Conservation (phyloP, 2,329 filamentous ascomycete species). For the Coniochaeta sp. region DNA sequence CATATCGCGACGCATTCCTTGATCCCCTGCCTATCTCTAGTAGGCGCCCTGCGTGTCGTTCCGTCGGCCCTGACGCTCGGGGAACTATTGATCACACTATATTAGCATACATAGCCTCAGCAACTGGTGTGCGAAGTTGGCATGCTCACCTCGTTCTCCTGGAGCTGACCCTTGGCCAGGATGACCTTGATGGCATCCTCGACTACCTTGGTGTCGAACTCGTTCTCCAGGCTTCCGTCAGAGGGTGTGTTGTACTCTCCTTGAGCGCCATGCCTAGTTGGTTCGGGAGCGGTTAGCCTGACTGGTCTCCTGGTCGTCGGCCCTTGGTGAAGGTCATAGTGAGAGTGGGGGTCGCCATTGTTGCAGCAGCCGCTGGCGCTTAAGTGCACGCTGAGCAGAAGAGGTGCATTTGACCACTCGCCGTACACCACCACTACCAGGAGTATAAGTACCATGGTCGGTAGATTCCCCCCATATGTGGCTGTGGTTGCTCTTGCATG, state of each 20-base stretch:
- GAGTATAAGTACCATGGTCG: neutral
- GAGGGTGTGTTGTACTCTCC: neutral
- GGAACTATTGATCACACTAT: neutral
- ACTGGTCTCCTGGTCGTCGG: neutral
- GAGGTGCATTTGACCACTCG: neutral
- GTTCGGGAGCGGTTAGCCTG: neutral
- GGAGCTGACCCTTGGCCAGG: neutral
- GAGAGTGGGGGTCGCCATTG: neutral
- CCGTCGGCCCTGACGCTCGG: neutral
- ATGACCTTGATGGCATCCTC: constrained; percentile 4
- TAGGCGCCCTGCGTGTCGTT: neutral
- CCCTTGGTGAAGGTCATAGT: neutral
- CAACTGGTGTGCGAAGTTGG: neutral
- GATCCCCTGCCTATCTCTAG: neutral
- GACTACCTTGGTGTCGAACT: neutral
- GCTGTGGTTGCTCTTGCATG: neutral
- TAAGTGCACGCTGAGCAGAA: neutral
- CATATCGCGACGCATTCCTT: neutral
- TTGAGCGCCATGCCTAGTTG: neutral
- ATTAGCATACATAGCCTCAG: neutral
- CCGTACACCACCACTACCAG: neutral
- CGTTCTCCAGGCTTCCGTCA: neutral
- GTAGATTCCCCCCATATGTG: neutral
- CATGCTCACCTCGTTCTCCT: neutral
- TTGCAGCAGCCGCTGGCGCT: neutral